Conservation (phyloP, 768 basidiomycete genomes). For the Gelatoporia subvermispora region DNA sequence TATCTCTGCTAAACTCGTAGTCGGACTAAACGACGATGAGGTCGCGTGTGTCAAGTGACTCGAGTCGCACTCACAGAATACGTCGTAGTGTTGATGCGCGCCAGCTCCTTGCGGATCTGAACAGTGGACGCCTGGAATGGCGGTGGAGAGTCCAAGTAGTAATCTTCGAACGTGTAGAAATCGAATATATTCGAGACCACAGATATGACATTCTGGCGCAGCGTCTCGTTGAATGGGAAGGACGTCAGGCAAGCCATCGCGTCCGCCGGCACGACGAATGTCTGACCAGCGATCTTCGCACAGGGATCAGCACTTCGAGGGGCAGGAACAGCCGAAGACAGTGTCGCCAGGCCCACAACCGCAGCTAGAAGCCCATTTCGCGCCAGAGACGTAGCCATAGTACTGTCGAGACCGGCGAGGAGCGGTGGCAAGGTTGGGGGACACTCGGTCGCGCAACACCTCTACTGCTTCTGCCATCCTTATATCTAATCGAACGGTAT, state of each 20-base stretch:
- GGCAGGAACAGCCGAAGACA: slow-evolving; percentile 3
- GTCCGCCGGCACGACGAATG: slow-evolving; percentile 46
- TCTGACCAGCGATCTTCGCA: slow-evolving; percentile 29
- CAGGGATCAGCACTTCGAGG: slow-evolving; percentile 27
- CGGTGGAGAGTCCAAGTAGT: slow-evolving; percentile 30
- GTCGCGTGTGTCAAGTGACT: background rate
- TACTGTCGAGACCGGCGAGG: too few species aligned
- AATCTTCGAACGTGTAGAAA: slow-evolving; percentile 38
- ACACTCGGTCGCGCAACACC: too few species aligned
- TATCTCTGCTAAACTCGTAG: slow-evolving; percentile 57
- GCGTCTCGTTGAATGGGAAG: slow-evolving; percentile 36
- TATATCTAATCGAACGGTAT: too few species aligned
- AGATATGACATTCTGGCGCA: slow-evolving; percentile 32
- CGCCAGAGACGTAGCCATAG: too few species aligned
- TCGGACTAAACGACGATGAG: slow-evolving; percentile 41
- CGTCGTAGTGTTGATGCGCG: slow-evolving; percentile 41
- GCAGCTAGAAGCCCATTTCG: too few species aligned
- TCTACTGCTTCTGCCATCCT: too few species aligned
- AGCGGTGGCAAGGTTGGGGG: too few species aligned
- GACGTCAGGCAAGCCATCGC: slow-evolving; percentile 55
- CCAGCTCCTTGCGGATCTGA: slow-evolving; percentile 47
- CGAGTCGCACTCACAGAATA: slow-evolving; percentile 33
- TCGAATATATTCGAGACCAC: slow-evolving; percentile 30
- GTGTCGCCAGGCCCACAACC: too few species aligned
- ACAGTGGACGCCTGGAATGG: slow-evolving; percentile 44